Percentiles rank a stretch among this genome's conserved stretches.
Evolutionary conservation across 495 filamentous ascomycete genomes (phyloP).

Genomic region (Oleoguttula mirabilis): DNA sequence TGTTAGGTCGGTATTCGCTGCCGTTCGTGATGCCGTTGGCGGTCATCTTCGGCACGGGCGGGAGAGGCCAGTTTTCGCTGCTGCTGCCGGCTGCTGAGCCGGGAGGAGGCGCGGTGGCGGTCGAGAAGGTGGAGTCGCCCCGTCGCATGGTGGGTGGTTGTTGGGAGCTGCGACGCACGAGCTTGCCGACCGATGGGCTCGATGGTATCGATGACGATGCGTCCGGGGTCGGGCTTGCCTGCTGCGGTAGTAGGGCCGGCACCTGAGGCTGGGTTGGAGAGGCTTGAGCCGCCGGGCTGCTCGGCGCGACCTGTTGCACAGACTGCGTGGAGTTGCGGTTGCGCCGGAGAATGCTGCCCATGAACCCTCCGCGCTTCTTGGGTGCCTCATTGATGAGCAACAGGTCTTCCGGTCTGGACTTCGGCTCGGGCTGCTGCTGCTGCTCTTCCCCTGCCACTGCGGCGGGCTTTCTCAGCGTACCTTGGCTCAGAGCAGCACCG

Average conservation of each 20-base stretch:
- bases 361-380: slow-evolving; percentile 13
- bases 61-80: slow-evolving; percentile 24
- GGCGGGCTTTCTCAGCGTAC: slow-evolving; percentile 5
- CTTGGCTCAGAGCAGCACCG: slow-evolving; percentile 9
- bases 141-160: slow-evolving; percentile 4
- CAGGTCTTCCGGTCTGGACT: not conserved
- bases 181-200: slow-evolving; percentile 6
- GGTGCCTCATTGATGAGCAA: not conserved
- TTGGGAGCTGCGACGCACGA: slow-evolving; percentile 4
- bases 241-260: not conserved
- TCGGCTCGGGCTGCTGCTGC: not conserved
- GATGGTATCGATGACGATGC: slow-evolving; percentile 1
- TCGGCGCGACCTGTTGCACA: slow-evolving; percentile 1
- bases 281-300: not conserved
- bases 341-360: slow-evolving; percentile 17
- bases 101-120: slow-evolving; percentile 1
- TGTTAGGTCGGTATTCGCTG: not conserved
- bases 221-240: not conserved
- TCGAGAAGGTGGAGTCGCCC: slow-evolving; percentile 2
- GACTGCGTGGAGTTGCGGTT: slow-evolving; percentile 2
- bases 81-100: not conserved
- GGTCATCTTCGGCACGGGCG: slow-evolving; percentile 8
- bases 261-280: not conserved
- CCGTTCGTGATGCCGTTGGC: slow-evolving; percentile 1
- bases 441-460: not conserved